A percentile compares a stretch with the other conserved stretches of the same genome.
Conservation (phyloP, 768 basidiomycete genomes). For the Rhizopogon roseolus region DNA sequence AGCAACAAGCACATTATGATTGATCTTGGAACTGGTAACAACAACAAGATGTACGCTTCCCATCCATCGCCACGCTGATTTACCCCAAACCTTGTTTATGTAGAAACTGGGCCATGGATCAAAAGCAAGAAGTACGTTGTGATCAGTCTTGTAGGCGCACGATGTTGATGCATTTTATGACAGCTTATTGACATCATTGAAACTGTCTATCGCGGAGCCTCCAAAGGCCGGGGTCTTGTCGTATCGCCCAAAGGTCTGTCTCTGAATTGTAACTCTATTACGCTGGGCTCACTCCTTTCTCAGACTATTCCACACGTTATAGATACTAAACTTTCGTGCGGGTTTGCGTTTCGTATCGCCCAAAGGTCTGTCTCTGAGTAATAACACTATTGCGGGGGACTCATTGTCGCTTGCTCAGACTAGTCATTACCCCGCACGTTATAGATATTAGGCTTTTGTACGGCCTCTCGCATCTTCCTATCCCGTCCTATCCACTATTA, state of each 20-base stretch:
- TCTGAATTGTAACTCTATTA: not conserved
- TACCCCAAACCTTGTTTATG: not conserved
- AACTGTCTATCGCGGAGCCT: slow-evolving; percentile 96
- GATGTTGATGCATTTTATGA: not conserved
- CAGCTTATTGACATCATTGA: slow-evolving; percentile 97
- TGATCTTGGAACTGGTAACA: slow-evolving; percentile 98
- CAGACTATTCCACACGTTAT: slow-evolving; percentile 82
- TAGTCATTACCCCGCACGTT: slow-evolving; percentile 62
- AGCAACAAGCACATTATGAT: slow-evolving; percentile 99
- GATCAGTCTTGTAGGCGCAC: not conserved
- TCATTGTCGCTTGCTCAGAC: slow-evolving; percentile 35
- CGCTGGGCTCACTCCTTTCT: not conserved
- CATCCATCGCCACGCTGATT: not conserved
- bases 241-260: slow-evolving; percentile 88
- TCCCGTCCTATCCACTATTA: too few relatives aligned
- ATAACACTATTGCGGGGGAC: slow-evolving; percentile 3
- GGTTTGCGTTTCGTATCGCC: slow-evolving; percentile 72
- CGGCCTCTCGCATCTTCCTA: not conserved
- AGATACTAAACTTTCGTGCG: slow-evolving; percentile 44
- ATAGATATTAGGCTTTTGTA: slow-evolving; percentile 51
- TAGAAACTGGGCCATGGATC: slow-evolving; percentile 99
- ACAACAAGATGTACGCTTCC: slow-evolving; percentile 89
- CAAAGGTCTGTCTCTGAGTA: slow-evolving; percentile 55
- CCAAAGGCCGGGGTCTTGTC: slow-evolving; percentile 95
- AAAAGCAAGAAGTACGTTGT: slow-evolving; percentile 85